Base-by-base conservation (phyloP, 352 stramenopile species). In the Hyaloperonospora brassicae region DNA sequence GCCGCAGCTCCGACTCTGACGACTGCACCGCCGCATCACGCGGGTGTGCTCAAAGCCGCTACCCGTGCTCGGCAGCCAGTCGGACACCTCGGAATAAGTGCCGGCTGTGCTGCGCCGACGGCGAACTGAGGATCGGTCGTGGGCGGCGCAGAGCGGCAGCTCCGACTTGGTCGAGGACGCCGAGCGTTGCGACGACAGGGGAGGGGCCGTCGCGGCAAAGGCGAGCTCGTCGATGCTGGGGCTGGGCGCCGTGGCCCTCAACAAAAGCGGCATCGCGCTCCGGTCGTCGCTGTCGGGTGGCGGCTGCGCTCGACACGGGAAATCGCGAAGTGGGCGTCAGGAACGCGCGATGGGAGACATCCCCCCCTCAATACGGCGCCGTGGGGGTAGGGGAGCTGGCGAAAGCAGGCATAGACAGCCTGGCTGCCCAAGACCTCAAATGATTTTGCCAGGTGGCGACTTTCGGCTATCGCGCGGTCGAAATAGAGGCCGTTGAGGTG, bases 161-260 rank as follows among this genome's bases (percentile, higher is more conserved):
- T 75, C 61, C 4, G 50, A 40, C n/a, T 23, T 10, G 22, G 47
- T 57, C 4, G 49, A 57, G 22, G 57, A 64, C 27, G 58, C 51
- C 5, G 59, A 64, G 36, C 59, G 51, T 25, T 55, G 40, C 34
- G 46, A 62, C 0, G 58, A 61, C n/a, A 79, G 53, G 43, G 72
- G 67, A 8, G 60, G 58, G 10, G 62, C 57, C 2, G 66, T 64
- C 47, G 73, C 55, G 0, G 69, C 49, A 56, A 86, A 76, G 38
- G 74, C 67, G 46, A 92, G 81, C 64, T 89, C 73, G 36, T 89
- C 79, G 35, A 89, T 75, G 17, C 75, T 81, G 1, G 79, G 79
- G 49, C 76, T 87, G 9, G 81, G 79, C 21, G 81, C 81, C 21
- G 75, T 69, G 38, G 72, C 62, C 46, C 81, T 76, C 47, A 92